Base-by-base conservation (phyloP, 192 early-diverging fungal genomes). In the Entomortierella beljakovae region DNA sequence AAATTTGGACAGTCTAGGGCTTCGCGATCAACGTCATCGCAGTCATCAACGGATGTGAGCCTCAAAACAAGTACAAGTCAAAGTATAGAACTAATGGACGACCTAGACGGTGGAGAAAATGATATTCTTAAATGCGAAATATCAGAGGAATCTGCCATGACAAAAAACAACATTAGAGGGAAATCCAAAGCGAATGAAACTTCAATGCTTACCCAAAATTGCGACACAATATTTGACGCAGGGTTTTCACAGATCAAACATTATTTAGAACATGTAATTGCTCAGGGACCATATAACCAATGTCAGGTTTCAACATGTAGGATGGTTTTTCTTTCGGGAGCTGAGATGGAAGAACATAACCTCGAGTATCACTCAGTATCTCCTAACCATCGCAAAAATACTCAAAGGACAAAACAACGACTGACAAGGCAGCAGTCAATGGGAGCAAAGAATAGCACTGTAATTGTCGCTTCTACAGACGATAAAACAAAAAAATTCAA, bases 251-350 rank as follows among this genome's bases (percentile, higher is more conserved):
- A 62, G 1, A 57, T 71, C 46, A 29, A 46, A 0, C 61, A 71
- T 25, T 64, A 64, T 22, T 31, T 62, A 5, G 29, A 46, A 20
- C 70, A 71, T 31, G 23, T 71, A 22, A 22, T 40, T 1, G n/a
- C 29, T 2, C 31, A 50, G 7, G 52, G 51, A 7, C 32, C 61
- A 16, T 16, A 40, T 1, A 4, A 57, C 4, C 31, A 40, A 26
- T 71, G 70, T 32, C 15, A 29, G 1, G n/a, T 54, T 25, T 51
- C 6, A 4, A 34, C 16, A 0, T 71, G 70, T 32, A 31, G 61
- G 22, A 71, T 64, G 60, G 26, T 37, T 4, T 35, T 64, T 18
- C 10, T 64, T 20, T 38, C 52, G 1, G 55, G 57, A 11, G 10
- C 15, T 8, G 51, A 57, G 8, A 1, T 71, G 31, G 25, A 33